These are phyloP conservation scores for Didymella exigua DNA, from an alignment of 2,329 filamentous ascomycete species.

Conservation along the genomic window DNA sequence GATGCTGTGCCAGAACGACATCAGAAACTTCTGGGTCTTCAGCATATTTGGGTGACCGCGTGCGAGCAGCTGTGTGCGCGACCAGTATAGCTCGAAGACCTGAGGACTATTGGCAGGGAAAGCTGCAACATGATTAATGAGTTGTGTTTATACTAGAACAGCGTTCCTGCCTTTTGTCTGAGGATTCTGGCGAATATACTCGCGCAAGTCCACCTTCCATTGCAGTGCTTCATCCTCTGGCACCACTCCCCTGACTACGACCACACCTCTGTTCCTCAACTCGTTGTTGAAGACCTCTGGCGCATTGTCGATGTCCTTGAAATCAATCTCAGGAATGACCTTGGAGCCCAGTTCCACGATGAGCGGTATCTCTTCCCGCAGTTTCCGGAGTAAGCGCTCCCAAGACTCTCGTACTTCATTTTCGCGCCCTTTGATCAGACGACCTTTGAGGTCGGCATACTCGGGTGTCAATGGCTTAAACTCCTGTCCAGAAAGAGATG, in stretches of 20 bases:
- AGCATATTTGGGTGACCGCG: slow-evolving; percentile 55
- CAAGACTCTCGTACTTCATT: slow-evolving; percentile 53
- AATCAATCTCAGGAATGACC: slow-evolving; percentile 55
- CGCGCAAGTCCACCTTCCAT: slow-evolving; percentile 52
- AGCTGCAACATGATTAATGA: slow-evolving; percentile 38
- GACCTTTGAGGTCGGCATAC: slow-evolving; percentile 54
- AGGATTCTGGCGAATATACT: slow-evolving; percentile 55
- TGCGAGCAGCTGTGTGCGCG: slow-evolving; percentile 53
- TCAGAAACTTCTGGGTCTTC: slow-evolving; percentile 54
- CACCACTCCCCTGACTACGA: slow-evolving; percentile 55
- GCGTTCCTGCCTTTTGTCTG: slow-evolving; percentile 47
- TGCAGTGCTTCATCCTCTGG: slow-evolving; percentile 51
- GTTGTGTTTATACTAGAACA: background rate
- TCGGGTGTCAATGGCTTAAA: slow-evolving; percentile 53
- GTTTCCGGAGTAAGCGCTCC: slow-evolving; percentile 51
- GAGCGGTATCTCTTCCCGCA: slow-evolving; percentile 53
- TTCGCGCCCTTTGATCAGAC: slow-evolving; percentile 56
- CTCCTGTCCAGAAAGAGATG: slow-evolving; percentile 54
- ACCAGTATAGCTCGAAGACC: slow-evolving; percentile 60
- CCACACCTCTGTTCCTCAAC: slow-evolving; percentile 62
- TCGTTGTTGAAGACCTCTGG: slow-evolving; percentile 62
- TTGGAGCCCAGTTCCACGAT: slow-evolving; percentile 52
- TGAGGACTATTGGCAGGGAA: slow-evolving; percentile 57
- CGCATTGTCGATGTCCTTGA: slow-evolving; percentile 54
- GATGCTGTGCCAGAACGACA: slow-evolving; percentile 56